These are phyloP conservation scores for Globisporangium recalcitrans DNA, from an alignment of 352 stramenopile genomes.

Conservation along the genomic window DNA sequence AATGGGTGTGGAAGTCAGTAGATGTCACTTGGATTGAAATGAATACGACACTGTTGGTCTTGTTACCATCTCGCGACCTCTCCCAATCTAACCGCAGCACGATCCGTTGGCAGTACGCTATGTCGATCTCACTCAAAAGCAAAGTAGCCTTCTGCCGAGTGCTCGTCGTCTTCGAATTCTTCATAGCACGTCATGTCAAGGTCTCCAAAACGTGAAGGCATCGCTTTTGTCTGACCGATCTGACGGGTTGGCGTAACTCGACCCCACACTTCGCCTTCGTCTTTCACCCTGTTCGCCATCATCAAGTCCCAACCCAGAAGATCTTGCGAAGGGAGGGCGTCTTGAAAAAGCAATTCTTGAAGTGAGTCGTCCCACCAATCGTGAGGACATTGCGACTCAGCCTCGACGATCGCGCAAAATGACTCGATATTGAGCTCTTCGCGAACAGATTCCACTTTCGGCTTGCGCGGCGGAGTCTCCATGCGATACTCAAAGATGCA, in stretches of 20 bases:
- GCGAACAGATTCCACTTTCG: slow-evolving; percentile 17
- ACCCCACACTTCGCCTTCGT: slow-evolving; percentile 10
- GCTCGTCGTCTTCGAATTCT: slow-evolving; percentile 15
- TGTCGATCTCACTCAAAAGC: slow-evolving; percentile 6
- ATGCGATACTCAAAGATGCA: background rate
- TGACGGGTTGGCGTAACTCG: background rate
- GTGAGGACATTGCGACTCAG: slow-evolving; percentile 15
- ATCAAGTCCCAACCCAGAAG: slow-evolving; percentile 46
- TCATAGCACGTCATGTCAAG: slow-evolving; percentile 31
- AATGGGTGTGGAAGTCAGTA: slow-evolving; percentile 2
- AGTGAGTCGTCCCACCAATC: slow-evolving; percentile 45
- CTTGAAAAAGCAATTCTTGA: slow-evolving; percentile 32
- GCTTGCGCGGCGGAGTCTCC: background rate
- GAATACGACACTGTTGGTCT: slow-evolving; percentile 10
- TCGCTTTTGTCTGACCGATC: too few relatives aligned
- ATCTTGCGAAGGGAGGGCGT: slow-evolving; percentile 30
- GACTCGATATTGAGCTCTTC: slow-evolving; percentile 7
- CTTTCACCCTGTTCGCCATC: slow-evolving; percentile 1
- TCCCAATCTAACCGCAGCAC: background rate
- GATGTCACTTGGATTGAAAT: slow-evolving; percentile 8
- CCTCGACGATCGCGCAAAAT: slow-evolving; percentile 7
- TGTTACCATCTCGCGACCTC: background rate
- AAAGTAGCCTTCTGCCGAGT: slow-evolving; percentile 11
- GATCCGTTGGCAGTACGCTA: background rate
- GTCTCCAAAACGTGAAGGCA: background rate